Base-by-base conservation (phyloP, 2,329 filamentous ascomycete species). In the Aspergillus sp. region DNA sequence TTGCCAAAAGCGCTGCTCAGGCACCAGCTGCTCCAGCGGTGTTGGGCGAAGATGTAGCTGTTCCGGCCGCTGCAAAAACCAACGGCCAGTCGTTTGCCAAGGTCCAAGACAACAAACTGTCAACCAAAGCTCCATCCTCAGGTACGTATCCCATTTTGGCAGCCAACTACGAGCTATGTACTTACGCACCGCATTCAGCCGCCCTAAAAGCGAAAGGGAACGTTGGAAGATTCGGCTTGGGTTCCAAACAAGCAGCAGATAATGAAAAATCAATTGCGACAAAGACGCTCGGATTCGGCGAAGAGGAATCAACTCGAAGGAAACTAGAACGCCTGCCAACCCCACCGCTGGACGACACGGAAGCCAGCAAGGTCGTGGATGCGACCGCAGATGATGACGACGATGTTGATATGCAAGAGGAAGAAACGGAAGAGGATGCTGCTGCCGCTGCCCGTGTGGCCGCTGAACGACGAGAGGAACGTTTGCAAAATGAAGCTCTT, bases 321-420 rank as follows among this genome's bases (percentile, higher is more conserved):
- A 97, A 96, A 78, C 84, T 99, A 64, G 91, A 91, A 71, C 95
- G 93, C 77, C 86, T 99, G 60, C 93, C 93, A 57, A 88, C 88
- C 64, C 85, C 90, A 58, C 84, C 88, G 54, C 80, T 90, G 54
- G 84, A 88, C 69, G 83, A 83, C 64, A 76, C 81, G 60, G 84
- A 80, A 61, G 76, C 65, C 83, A 86, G 78, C 72, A 83, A 86
- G 72, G 80, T 80, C 57, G 62, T 58, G 12, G 77, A 76, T 39
- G 73, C 47, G n/a, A 64, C 49, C 56, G 86, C 85, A 48, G 88
- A 88, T 49, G 88, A 88, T 54, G 86, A 87, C 54, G 90, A 90
- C 51, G 89, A 92, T 65, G 86, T 86, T 52, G 89, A 89, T 61
- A 88, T 87, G 79, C 82, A 88, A 68, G 90, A 93, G 68, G 89